Evolutionary conservation across 345 rosid genomes (phyloP).

Genomic region (Melastoma malabathricum): DNA sequence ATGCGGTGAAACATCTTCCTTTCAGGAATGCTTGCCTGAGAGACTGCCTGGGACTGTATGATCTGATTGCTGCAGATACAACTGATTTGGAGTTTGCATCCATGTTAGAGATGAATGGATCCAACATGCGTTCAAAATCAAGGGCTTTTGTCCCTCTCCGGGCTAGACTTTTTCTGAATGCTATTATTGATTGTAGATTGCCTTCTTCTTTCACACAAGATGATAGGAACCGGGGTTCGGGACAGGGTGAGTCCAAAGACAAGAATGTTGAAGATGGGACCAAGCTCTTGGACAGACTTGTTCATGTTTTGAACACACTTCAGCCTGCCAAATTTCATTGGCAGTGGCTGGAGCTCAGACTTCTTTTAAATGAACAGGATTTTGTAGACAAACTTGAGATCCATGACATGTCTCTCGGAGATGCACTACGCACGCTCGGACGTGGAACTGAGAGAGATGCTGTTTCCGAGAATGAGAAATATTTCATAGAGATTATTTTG

Average conservation of each 20-base stretch:
- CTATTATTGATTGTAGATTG: slow-evolving; percentile 69
- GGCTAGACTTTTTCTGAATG: slow-evolving; percentile 78
- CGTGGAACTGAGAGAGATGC: slow-evolving; percentile 55
- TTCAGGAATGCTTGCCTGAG: slow-evolving; percentile 90
- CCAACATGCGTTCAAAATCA: slow-evolving; percentile 57
- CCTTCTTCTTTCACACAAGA: slow-evolving; percentile 39
- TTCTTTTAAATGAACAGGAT: slow-evolving; percentile 93
- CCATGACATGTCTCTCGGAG: slow-evolving; percentile 55
- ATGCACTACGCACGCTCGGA: slow-evolving; percentile 63
- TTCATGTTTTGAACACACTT: slow-evolving; percentile 56
- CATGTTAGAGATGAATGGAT: slow-evolving; percentile 49
- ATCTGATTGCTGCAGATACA: slow-evolving; percentile 68
- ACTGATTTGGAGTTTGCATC: slow-evolving; percentile 83
- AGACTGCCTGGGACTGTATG: slow-evolving; percentile 69
- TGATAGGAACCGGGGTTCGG: slow-evolving; percentile 32
- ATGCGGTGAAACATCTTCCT: slow-evolving; percentile 72
- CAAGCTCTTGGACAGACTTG: slow-evolving; percentile 76
- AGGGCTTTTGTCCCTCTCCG: slow-evolving; percentile 81
- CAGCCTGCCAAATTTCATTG: slow-evolving; percentile 98
- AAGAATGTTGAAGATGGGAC: slow-evolving; percentile 40
- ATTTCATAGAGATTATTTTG: slow-evolving; percentile 72
- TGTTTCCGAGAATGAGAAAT: slow-evolving; percentile 85
- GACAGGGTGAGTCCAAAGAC: slow-evolving; percentile 36
- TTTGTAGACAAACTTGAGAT: slow-evolving; percentile 71
- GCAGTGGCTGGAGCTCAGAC: slow-evolving; percentile 99